A percentile compares a stretch with the other conserved stretches of the same genome.
Evolutionary conservation across 2,329 filamentous ascomycete species (phyloP).

Genomic region (Tolypocladium endophyticum): DNA sequence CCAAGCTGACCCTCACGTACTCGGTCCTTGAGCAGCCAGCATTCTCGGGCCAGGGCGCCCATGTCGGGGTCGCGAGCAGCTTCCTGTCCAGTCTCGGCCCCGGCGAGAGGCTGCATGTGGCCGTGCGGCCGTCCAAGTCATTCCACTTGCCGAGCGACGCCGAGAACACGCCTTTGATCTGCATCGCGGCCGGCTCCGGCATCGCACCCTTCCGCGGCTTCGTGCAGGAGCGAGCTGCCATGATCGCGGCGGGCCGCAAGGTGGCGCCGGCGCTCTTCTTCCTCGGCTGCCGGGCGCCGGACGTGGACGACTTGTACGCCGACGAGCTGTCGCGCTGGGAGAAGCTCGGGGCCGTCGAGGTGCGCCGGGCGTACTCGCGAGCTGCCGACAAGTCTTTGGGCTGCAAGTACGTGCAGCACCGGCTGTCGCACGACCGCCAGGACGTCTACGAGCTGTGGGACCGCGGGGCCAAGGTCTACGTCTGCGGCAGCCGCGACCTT

Average conservation of each 20-base stretch:
- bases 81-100: conserved; percentile 42
- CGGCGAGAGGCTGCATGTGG: conserved; percentile 36
- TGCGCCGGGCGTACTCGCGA: conserved; percentile 48
- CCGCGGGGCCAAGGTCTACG: conserved; percentile 44
- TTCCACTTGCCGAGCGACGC: conserved; percentile 39
- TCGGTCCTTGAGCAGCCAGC: conserved; percentile 50
- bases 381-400: conserved; percentile 31
- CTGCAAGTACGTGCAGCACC: conserved; percentile 37
- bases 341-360: conserved; percentile 44
- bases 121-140: conserved; percentile 31
- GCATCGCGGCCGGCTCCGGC: conserved; percentile 42
- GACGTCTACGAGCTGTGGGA: conserved; percentile 28
- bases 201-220: conserved; percentile 55
- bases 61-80: conserved; percentile 50
- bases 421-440: conserved; percentile 23
- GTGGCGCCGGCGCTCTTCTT: conserved; percentile 55
- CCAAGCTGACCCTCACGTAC: conserved; percentile 55
- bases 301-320: conserved; percentile 48
- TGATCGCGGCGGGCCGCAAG: conserved; percentile 35
- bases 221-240: conserved; percentile 47
- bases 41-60: conserved; percentile 34
- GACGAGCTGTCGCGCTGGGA: conserved; percentile 51
- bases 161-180: conserved; percentile 37
- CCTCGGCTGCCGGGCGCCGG: conserved; percentile 48
- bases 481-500: conserved; percentile 50